Evolutionary conservation across 2,329 filamentous ascomycete species (phyloP), one percentile per base, ranked within the genome.

Genomic region (Fusarium sp.): DNA sequence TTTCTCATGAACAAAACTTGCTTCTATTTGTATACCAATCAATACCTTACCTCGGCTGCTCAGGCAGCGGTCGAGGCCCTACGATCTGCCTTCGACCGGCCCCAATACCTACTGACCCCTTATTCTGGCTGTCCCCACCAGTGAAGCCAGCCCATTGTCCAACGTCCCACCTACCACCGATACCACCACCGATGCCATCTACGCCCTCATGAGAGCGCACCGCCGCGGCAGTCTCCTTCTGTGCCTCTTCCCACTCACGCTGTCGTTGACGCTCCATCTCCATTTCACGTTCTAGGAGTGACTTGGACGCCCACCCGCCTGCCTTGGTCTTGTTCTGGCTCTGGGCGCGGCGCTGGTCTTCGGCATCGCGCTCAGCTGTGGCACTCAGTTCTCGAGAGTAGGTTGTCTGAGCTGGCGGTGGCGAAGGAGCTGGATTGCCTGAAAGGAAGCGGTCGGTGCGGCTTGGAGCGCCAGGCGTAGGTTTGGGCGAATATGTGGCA

Each of bases 241-340:
- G 93, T 2, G 88, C 83, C 66, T 92, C 88, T 77, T 96, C 92
- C 93, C 93, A 94, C 77, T 94, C 92, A 57, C 85, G 86, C 80
- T 94, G 92, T 16, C 92, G 84, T 80, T 93, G 88, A 11, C 92
- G 85, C 79, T 94, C 92, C 76, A 91, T 84, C 77, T 94, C 92
- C 91, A 94, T 93, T 79, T 94, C 92, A 28, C 91, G 88, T 80
- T 94, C 92, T 3, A 94, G 85, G 12, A 94, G 84, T 1, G 89
- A 92, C 81, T 91, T 92, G 68, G 85, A 85, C 2, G 89, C 89
- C 86, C 86, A 89, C 0, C 87, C 88, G 28, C 83, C 86, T 2
- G 88, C 86, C 76, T 89, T 89, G 21, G 89, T 91, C 76, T 87
- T 85, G 48, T 81, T 79, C 74, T 91, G 89, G 13, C 86, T 83